These are phyloP conservation scores for Agaricales sp. DNA, from an alignment of 1,284 basidiomycete species.

Conservation along the genomic window DNA sequence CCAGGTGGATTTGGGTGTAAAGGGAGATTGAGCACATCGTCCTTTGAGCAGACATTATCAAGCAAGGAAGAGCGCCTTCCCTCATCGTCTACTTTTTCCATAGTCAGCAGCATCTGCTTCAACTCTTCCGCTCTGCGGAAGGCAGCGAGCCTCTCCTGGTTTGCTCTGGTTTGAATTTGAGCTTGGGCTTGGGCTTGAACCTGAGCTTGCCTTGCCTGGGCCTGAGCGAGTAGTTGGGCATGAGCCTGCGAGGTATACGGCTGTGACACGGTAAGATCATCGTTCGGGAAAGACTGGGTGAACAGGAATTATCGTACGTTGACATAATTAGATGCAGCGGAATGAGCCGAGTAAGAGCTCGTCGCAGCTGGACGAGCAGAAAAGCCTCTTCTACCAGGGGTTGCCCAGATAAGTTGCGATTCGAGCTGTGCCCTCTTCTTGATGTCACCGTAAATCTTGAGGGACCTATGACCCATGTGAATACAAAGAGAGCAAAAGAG, in stretches of 20 bases:
- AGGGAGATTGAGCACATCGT: constrained; percentile 61
- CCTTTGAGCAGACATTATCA: constrained; percentile 55
- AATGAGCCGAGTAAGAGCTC: constrained; percentile 16
- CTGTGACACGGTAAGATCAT: constrained; percentile 12
- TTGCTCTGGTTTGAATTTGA: constrained; percentile 17
- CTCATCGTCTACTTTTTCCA: constrained; percentile 74
- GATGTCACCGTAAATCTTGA: constrained; percentile 62
- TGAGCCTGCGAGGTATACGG: constrained; percentile 20
- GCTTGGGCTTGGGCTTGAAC: not conserved
- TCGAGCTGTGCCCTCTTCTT: constrained; percentile 53
- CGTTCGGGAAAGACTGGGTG: constrained; percentile 7
- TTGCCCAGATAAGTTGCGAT: constrained; percentile 64
- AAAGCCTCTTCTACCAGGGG: constrained; percentile 54
- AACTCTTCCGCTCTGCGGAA: constrained; percentile 55
- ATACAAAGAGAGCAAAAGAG: constrained; percentile 5
- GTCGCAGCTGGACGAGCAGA: constrained; percentile 17
- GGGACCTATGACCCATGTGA: constrained; percentile 29
- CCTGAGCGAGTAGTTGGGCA: constrained; percentile 29
- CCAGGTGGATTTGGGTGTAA: constrained; percentile 61
- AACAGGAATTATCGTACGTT: constrained; percentile 10
- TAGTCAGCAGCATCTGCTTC: constrained; percentile 45
- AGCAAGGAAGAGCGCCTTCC: constrained; percentile 58
- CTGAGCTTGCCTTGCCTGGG: no score
- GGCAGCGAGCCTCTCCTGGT: constrained; percentile 41
- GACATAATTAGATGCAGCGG: constrained; percentile 12